A percentile compares a stretch with the other conserved stretches of the same genome.
phyloP scores from a whole-genome alignment of 495 filamentous ascomycete genomes.

The Daldinia vernicosa region DNA sequence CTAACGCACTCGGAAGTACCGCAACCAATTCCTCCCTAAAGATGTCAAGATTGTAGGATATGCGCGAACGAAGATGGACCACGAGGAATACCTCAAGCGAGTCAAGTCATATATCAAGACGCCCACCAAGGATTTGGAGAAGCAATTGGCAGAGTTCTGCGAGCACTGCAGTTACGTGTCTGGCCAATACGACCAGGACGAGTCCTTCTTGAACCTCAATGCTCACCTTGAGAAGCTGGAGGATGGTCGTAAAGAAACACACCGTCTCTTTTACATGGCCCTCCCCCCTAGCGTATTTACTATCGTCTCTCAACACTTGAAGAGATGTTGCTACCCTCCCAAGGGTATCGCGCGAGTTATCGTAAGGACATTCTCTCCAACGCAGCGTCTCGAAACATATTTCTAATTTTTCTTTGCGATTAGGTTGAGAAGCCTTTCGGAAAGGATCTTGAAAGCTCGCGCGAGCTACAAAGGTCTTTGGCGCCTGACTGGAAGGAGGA shows the following conservation, averaged over 20 bases:
- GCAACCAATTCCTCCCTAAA: slow-evolving; percentile 98
- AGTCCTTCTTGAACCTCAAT: slow-evolving; percentile 87
- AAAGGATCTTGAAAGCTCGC: slow-evolving; percentile 93
- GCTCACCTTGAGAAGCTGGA: slow-evolving; percentile 92
- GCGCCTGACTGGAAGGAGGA: slow-evolving; percentile 99
- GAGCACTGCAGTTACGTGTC: slow-evolving; percentile 89
- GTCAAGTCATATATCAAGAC: slow-evolving; percentile 99
- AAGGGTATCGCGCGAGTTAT: slow-evolving; percentile 92
- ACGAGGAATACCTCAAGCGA: slow-evolving; percentile 89
- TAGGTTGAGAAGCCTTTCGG: slow-evolving; percentile 99
- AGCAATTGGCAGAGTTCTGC: slow-evolving; percentile 91
- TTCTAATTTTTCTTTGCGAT: slow-evolving; percentile 25
- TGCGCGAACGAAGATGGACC: slow-evolving; percentile 99
- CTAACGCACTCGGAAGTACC: slow-evolving; percentile 70
- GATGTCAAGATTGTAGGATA: slow-evolving; percentile 98
- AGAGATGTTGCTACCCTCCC: slow-evolving; percentile 93
- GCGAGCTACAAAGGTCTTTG: slow-evolving; percentile 92
- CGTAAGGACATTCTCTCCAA: slow-evolving; percentile 59
- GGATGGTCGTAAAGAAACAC: slow-evolving; percentile 79
- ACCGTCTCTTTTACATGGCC: slow-evolving; percentile 99
- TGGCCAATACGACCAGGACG: slow-evolving; percentile 97
- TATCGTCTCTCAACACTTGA: slow-evolving; percentile 94
- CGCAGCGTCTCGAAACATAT: background rate
- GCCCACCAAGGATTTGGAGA: slow-evolving; percentile 95
- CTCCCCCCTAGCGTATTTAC: slow-evolving; percentile 98